These are phyloP conservation scores for Rubus parviflorus DNA, from an alignment of 306 rosid genomes.

Conservation along the genomic window DNA sequence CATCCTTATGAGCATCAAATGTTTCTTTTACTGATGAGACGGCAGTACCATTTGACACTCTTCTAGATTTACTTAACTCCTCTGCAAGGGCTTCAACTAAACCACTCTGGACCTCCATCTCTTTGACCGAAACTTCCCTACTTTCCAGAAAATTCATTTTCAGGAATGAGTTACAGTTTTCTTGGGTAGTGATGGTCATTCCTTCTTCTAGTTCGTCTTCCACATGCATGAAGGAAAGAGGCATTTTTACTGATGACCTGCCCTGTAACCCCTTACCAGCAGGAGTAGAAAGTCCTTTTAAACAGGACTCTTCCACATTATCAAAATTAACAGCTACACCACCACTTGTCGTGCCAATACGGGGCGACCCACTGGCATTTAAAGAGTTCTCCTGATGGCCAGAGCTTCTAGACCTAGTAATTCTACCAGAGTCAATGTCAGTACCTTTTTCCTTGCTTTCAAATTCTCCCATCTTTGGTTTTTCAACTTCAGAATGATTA, in stretches of 20 bases:
- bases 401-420: conserved; percentile 34
- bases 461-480: conserved; percentile 28
- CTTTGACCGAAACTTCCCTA: conserved; percentile 33
- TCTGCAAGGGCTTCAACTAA: conserved; percentile 24
- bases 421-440: conserved; percentile 33
- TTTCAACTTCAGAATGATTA: conserved; percentile 37
- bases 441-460: conserved; percentile 31
- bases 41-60: conserved; percentile 16
- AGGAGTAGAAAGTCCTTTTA: conserved; percentile 38
- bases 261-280: conserved; percentile 29
- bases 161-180: conserved; percentile 26
- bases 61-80: conserved; percentile 23
- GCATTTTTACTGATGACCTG: conserved; percentile 24
- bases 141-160: conserved; percentile 23
- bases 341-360: conserved; percentile 27
- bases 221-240: conserved; percentile 24
- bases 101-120: conserved; percentile 24
- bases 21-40: conserved; percentile 29
- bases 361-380: conserved; percentile 32
- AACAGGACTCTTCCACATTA: conserved; percentile 35
- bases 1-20: conserved; percentile 31
- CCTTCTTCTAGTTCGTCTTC: conserved; percentile 30
- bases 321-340: conserved; percentile 41
- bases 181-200: conserved; percentile 27
- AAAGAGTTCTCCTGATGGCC: conserved; percentile 33